A percentile compares a stretch with the other conserved stretches of the same genome.
Conservation (phyloP, 495 filamentous ascomycete genomes). For the Tuber calosporum region DNA sequence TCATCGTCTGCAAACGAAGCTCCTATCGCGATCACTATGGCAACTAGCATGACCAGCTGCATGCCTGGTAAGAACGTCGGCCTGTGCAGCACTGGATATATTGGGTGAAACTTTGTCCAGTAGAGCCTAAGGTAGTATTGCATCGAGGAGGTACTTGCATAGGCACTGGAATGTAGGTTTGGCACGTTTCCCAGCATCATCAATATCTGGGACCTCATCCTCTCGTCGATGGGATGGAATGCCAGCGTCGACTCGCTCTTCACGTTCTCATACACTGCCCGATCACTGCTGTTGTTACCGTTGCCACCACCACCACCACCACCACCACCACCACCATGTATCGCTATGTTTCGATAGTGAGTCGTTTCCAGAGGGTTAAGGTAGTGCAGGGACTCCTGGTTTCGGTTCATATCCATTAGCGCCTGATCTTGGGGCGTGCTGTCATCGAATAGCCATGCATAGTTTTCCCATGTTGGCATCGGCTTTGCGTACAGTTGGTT, state of each 20-base stretch:
- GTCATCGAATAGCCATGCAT: constrained; percentile 41
- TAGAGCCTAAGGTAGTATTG: constrained; percentile 40
- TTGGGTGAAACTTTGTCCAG: constrained; percentile 46
- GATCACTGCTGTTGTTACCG: constrained; percentile 1
- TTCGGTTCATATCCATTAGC: constrained; percentile 37
- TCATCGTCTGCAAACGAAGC: constrained; percentile 39
- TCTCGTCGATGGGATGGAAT: constrained; percentile 40
- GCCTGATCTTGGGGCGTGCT: constrained; percentile 35
- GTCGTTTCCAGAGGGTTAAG: constrained; percentile 37
- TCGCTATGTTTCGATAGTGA: constrained; percentile 34
- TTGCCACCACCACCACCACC: constrained; percentile 20
- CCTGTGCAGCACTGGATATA: constrained; percentile 50
- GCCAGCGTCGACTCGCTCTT: constrained; percentile 23
- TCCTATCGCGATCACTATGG: constrained; percentile 41
- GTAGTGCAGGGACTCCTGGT: constrained; percentile 32
- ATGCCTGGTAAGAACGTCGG: constrained; percentile 49
- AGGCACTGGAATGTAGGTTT: constrained; percentile 33
- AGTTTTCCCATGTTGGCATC: constrained; percentile 41
- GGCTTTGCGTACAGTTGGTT: constrained; percentile 34
- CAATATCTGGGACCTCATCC: constrained; percentile 34
- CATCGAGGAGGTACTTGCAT: constrained; percentile 36
- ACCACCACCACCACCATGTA: constrained; percentile 27
- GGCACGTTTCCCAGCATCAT: constrained; percentile 34
- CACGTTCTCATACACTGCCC: constrained; percentile 19
- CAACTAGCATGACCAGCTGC: constrained; percentile 45